Conservation (phyloP, 208 protist species). For the Trypanosoma brucei region DNA sequence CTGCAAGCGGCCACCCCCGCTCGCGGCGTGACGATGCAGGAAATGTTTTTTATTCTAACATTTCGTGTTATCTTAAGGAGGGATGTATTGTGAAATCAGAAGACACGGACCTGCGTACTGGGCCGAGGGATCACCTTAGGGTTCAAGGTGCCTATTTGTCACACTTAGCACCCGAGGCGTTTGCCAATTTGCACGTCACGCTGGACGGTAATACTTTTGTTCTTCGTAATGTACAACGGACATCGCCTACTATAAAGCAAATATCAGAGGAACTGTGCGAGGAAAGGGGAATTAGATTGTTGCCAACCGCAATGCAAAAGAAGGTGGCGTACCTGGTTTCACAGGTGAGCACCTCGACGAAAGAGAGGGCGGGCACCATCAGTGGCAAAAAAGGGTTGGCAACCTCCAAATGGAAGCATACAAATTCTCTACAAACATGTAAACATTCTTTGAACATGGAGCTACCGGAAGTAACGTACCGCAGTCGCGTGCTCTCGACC, state of each 20-base stretch:
- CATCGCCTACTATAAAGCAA: constrained; percentile 13
- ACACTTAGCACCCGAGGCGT: constrained; percentile 21
- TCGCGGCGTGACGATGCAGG: constrained; percentile 18
- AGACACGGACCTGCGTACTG: constrained; percentile 21
- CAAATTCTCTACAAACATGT: not conserved
- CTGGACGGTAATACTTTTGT: constrained; percentile 72
- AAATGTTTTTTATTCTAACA: constrained; percentile 36
- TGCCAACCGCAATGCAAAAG: not conserved
- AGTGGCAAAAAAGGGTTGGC: not conserved
- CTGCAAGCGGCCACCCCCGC: no score
- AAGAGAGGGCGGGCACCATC: no score
- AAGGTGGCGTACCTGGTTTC: constrained; percentile 4
- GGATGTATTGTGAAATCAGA: constrained; percentile 5
- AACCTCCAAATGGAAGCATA: not conserved
- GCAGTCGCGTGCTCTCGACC: constrained; percentile 6
- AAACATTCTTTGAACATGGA: constrained; percentile 3
- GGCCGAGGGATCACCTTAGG: not conserved
- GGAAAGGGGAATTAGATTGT: not conserved
- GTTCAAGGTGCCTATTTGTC: constrained; percentile 20
- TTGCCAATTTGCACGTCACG: constrained; percentile 48
- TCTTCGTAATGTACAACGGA: constrained; percentile 33
- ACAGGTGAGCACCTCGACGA: no score
- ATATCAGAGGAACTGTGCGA: not conserved
- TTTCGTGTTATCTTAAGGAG: constrained; percentile 28
- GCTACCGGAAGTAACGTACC: constrained; percentile 14